phyloP scores from a whole-genome alignment of 2,329 filamentous ascomycete species.

The Diaporthe vexans region DNA sequence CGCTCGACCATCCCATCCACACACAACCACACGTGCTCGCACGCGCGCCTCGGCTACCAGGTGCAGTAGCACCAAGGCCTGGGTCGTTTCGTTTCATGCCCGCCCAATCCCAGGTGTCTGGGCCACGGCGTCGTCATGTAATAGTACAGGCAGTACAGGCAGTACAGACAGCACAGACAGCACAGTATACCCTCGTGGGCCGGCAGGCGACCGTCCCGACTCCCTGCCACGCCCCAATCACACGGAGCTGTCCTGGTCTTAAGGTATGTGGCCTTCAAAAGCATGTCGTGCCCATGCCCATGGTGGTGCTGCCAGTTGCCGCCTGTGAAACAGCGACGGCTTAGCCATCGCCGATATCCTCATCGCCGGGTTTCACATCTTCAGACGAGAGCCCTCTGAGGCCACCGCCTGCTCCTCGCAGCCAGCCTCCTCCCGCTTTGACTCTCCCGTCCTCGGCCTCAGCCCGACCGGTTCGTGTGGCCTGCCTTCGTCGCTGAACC shows the following conservation, averaged over 20 bases:
- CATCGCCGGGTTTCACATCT: constrained; percentile 33
- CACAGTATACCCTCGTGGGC: neutral
- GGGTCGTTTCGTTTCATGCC: constrained; percentile 23
- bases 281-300: neutral
- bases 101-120: neutral
- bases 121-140: too few species aligned
- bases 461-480: neutral
- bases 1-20: neutral
- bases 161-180: too few species aligned
- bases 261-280: too few species aligned
- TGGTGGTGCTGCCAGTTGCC: neutral
- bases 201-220: neutral
- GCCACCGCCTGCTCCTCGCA: neutral
- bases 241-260: neutral
- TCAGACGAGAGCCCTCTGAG: constrained; percentile 32
- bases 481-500: neutral
- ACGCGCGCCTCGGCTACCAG: constrained; percentile 21
- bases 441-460: constrained; percentile 11
- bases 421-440: constrained; percentile 15
- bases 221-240: neutral
- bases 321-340: constrained; percentile 31
- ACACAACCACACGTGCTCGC: neutral
- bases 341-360: constrained; percentile 22
- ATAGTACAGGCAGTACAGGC: too few species aligned
- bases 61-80: constrained; percentile 8